These are phyloP conservation scores for Suhomyces ambrosiae DNA, from an alignment of 1,139 yeast genomes.

Conservation along the genomic window DNA sequence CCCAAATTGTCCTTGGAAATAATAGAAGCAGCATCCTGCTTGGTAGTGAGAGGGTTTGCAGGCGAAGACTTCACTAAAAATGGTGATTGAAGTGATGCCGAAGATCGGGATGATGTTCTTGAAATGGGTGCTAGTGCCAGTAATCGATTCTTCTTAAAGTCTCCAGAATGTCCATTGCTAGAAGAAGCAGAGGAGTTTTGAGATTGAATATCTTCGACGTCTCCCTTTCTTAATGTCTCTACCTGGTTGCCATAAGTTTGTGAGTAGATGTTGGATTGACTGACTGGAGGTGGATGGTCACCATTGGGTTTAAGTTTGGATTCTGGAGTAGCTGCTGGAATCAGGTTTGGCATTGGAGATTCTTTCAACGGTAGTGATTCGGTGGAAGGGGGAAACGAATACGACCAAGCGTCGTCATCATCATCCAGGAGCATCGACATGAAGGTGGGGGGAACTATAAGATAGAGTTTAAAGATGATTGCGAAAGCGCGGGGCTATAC, in stretches of 20 bases:
- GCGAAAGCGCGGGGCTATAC: background rate
- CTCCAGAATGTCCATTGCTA: conserved; percentile 5
- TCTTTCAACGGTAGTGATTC: conserved; percentile 27
- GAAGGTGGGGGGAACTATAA: background rate
- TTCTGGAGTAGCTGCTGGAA: background rate
- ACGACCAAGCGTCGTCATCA: conserved; percentile 49
- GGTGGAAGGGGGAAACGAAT: conserved; percentile 46
- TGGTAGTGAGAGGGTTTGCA: conserved; percentile 61
- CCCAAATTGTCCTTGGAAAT: conserved; percentile 34
- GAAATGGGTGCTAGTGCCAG: conserved; percentile 13
- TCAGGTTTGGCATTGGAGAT: background rate
- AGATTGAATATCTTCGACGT: conserved; percentile 15
- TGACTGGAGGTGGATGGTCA: background rate
- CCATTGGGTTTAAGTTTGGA: background rate
- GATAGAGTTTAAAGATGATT: background rate
- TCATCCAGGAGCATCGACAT: conserved; percentile 23
- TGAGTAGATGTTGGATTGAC: conserved; percentile 1
- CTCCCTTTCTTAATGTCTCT: conserved; percentile 7
- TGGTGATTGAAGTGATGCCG: conserved; percentile 39
- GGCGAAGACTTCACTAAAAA: conserved; percentile 51
- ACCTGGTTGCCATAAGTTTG: conserved; percentile 7
- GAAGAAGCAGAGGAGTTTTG: conserved; percentile 11
- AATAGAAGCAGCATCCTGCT: conserved; percentile 51
- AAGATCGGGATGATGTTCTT: conserved; percentile 26
- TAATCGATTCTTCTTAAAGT: conserved; percentile 6